Evolutionary conservation across 345 rosid species (phyloP).

Genomic region (Mercurialis annua): DNA sequence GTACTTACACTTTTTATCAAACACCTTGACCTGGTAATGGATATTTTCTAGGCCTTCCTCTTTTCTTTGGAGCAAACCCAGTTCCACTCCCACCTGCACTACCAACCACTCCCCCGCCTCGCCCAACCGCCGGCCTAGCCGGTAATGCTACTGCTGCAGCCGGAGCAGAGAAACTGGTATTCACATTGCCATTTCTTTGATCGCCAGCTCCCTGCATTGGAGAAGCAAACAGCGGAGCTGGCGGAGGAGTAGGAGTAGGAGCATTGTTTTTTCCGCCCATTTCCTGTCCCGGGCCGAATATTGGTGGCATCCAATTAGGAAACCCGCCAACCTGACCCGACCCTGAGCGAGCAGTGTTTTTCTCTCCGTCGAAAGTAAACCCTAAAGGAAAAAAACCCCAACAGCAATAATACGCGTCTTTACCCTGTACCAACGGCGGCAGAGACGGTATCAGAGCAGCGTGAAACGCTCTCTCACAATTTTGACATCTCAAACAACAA

Average conservation of each 20-base stretch:
- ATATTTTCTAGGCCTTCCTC: conserved; percentile 85
- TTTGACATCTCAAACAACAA: conserved; percentile 77
- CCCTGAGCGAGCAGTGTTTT: conserved; percentile 1
- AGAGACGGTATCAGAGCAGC: conserved; percentile 49
- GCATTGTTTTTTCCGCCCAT: conserved; percentile 2
- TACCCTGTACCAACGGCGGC: conserved; percentile 78
- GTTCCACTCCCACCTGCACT: conserved; percentile 18
- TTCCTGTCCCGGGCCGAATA: conserved; percentile 15
- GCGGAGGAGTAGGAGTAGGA: background rate
- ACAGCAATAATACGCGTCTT: conserved; percentile 76
- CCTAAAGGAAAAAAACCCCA: conserved; percentile 91
- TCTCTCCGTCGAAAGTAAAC: conserved; percentile 32
- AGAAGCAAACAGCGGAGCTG: too few relatives aligned
- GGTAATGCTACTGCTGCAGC: conserved; percentile 7
- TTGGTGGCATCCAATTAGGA: conserved; percentile 25
- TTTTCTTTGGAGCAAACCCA: conserved; percentile 35
- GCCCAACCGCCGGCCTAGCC: conserved; percentile 6
- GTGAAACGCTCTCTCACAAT: conserved; percentile 70
- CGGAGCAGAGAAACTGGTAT: background rate
- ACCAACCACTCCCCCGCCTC: conserved; percentile 21
- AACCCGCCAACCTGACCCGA: background rate
- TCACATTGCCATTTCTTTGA: background rate
- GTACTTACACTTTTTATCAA: too few relatives aligned
- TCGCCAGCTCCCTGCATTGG: background rate
- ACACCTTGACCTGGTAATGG: conserved; percentile 1